These are phyloP conservation scores for Trichoderma citrinoviride DNA, from an alignment of 2,329 filamentous ascomycete species.

Conservation along the genomic window DNA sequence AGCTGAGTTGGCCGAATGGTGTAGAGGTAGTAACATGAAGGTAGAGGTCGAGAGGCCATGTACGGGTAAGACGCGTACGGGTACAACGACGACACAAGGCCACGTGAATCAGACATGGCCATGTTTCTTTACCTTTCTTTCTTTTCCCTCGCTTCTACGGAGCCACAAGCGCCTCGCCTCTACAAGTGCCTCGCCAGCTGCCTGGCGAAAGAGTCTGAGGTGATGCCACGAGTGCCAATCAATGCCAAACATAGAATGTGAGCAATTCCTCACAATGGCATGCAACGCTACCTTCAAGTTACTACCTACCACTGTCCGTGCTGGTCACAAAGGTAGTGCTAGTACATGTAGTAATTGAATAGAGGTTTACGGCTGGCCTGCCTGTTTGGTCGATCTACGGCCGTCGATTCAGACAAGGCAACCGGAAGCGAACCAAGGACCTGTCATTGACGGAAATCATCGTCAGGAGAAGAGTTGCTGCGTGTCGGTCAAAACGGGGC, in stretches of 20 bases:
- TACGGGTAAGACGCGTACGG: neutral
- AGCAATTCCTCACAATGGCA: neutral
- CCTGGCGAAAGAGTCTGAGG: neutral
- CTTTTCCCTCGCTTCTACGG: neutral
- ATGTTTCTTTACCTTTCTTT: neutral
- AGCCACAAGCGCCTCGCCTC: no score
- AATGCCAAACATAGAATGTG: neutral
- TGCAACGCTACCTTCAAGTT: neutral
- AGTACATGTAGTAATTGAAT: no score
- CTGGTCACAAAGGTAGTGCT: neutral
- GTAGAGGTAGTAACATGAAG: neutral
- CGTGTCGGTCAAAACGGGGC: neutral
- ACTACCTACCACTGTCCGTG: neutral
- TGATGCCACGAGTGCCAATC: neutral
- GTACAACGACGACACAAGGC: neutral
- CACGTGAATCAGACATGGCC: conserved; percentile 1
- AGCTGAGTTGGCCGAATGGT: neutral
- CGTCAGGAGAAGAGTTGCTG: neutral
- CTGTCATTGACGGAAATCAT: conserved; percentile 1
- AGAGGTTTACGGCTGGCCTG: neutral
- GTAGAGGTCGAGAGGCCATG: neutral
- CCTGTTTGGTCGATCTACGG: neutral
- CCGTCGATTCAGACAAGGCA: neutral
- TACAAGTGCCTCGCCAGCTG: neutral
- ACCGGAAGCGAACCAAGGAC: no score